Conservation (phyloP, 441 rosid species). For the Pelargonium myrrhifolium region DNA sequence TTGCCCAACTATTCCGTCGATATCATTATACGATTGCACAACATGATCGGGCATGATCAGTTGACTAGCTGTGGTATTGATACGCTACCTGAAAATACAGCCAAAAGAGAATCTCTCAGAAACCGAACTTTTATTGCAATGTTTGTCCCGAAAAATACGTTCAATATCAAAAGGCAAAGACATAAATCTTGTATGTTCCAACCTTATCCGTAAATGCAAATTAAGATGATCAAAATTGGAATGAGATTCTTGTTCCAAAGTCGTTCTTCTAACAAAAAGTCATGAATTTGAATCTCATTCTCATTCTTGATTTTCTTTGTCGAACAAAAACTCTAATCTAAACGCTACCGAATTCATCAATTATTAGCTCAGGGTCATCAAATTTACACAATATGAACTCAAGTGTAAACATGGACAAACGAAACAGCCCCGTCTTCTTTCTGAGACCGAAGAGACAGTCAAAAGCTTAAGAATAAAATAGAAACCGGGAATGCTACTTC, state of each 20-base stretch:
- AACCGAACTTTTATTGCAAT: no score
- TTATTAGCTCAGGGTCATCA: background rate
- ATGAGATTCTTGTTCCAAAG: no score
- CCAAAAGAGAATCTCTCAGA: background rate
- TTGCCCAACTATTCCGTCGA: conserved; percentile 20
- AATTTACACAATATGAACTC: background rate
- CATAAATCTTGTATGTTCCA: no score
- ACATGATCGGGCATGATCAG: conserved; percentile 36
- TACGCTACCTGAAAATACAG: background rate
- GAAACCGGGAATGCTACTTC: background rate
- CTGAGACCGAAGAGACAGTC: background rate
- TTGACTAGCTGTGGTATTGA: background rate
- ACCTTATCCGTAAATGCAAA: no score
- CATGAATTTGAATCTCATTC: no score
- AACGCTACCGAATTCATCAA: no score
- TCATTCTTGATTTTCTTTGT: no score
- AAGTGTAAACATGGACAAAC: background rate
- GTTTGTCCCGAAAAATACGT: no score
- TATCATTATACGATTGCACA: conserved; percentile 20
- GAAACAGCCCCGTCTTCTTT: background rate
- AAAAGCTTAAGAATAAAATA: background rate
- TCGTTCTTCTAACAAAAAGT: no score
- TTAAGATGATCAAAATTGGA: no score
- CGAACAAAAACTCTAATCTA: no score
- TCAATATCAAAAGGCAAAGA: no score